phyloP scores from a whole-genome alignment of 2,329 filamentous ascomycete genomes.

The Colletotrichum tamarilloi region DNA sequence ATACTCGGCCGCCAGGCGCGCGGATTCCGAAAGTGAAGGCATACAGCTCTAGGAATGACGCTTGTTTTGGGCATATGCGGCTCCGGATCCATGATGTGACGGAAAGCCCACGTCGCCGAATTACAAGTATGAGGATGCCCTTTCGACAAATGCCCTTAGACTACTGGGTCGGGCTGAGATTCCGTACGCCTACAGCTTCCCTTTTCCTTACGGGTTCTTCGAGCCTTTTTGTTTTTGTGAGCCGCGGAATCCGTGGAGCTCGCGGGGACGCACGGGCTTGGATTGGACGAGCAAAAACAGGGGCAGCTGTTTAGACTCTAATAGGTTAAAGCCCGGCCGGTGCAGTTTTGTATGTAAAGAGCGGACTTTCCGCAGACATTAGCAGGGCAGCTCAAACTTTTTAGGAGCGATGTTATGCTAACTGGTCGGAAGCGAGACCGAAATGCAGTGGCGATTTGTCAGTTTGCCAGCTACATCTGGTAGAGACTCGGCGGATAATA shows the following conservation, averaged over 20 bases:
- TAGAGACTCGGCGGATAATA: no score
- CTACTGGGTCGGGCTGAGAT: background rate
- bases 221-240: constrained; percentile 16
- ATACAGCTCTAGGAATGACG: constrained; percentile 28
- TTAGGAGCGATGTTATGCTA: background rate
- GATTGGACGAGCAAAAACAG: background rate
- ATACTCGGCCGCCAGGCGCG: background rate
- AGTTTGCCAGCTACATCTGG: no score
- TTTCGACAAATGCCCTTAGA: background rate
- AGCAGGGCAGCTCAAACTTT: background rate
- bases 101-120: background rate
- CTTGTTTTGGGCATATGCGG: constrained; percentile 18
- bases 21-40: constrained; percentile 4
- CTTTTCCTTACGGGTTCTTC: background rate
- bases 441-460: background rate
- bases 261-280: constrained; percentile 7
- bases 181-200: background rate
- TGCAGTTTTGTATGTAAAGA: no score
- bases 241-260: constrained; percentile 19
- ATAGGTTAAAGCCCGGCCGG: background rate
- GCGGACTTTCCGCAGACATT: background rate
- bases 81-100: constrained; percentile 6
- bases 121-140: no score
- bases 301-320: constrained; percentile 6
- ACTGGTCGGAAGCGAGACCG: background rate